Conservation (phyloP, 805 yeast species). For the Lipomyces chichibuensis region DNA sequence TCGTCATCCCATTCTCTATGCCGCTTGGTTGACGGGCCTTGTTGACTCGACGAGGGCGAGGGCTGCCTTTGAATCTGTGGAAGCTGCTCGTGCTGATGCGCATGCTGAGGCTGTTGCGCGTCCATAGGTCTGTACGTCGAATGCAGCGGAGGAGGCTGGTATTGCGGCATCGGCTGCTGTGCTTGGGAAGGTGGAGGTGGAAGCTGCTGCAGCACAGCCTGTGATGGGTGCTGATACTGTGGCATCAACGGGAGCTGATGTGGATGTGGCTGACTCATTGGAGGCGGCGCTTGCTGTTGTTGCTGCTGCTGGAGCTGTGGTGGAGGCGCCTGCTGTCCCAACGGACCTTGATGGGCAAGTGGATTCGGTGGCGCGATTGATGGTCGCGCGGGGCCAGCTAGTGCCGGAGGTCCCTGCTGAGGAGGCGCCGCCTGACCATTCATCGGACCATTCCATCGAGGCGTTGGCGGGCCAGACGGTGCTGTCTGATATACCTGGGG, state of each 20-base stretch:
- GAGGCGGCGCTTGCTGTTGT: slow-evolving; percentile 36
- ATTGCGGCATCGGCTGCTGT: slow-evolving; percentile 43
- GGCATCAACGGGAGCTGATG: slow-evolving; percentile 36
- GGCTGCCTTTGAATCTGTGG: slow-evolving; percentile 11
- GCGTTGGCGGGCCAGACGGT: slow-evolving; percentile 57
- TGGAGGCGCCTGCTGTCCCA: slow-evolving; percentile 39
- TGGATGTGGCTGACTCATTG: slow-evolving; percentile 35
- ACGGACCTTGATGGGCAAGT: slow-evolving; percentile 35
- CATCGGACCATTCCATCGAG: slow-evolving; percentile 37
- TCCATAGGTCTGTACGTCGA: slow-evolving; percentile 19
- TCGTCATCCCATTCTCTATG: slow-evolving; percentile 35
- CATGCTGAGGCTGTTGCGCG: slow-evolving; percentile 13
- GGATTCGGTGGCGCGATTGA: slow-evolving; percentile 34
- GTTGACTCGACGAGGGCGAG: slow-evolving; percentile 1
- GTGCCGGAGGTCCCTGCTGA: slow-evolving; percentile 29
- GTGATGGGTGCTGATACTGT: slow-evolving; percentile 27
- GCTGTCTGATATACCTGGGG: slow-evolving; percentile 60
- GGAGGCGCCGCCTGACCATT: slow-evolving; percentile 40
- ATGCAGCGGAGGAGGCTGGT: slow-evolving; percentile 33
- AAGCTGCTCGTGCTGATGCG: slow-evolving; percentile 11
- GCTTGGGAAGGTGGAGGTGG: slow-evolving; percentile 39
- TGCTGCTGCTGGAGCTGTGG: slow-evolving; percentile 30
- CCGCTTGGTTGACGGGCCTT: slow-evolving; percentile 20
- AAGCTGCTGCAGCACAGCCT: slow-evolving; percentile 19
- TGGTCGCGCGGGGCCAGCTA: slow-evolving; percentile 26